Percentiles rank a stretch among this genome's conserved stretches.
Evolutionary conservation across 768 basidiomycete species (phyloP).

Genomic region (Termitomyces sp.): DNA sequence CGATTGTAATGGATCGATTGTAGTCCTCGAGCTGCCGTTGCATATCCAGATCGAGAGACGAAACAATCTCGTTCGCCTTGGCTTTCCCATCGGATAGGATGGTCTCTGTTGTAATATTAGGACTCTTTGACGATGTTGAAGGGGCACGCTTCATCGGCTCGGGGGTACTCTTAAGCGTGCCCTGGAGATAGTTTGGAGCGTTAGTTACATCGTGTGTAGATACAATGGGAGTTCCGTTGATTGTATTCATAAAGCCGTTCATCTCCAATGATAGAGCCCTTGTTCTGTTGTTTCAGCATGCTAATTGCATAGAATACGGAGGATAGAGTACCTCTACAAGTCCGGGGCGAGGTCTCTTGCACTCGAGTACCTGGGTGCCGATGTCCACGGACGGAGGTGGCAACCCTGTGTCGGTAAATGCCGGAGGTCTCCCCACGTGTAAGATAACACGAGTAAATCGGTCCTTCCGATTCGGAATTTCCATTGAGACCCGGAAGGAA

Average conservation of each 20-base stretch:
- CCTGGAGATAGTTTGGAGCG: slow-evolving; percentile 12
- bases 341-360: slow-evolving; percentile 12
- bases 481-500: no score
- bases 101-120: background rate
- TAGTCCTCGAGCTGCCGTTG: slow-evolving; percentile 37
- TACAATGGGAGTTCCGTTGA: slow-evolving; percentile 1
- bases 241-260: slow-evolving; percentile 6
- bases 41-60: slow-evolving; percentile 25
- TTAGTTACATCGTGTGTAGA: slow-evolving; percentile 2
- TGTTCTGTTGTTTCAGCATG: background rate
- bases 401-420: slow-evolving; percentile 5
- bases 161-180: slow-evolving; percentile 5
- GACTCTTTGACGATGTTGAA: slow-evolving; percentile 4
- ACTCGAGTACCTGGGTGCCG: slow-evolving; percentile 12
- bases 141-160: slow-evolving; percentile 6
- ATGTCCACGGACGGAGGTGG: slow-evolving; percentile 13
- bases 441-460: background rate
- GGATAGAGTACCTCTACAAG: slow-evolving; percentile 3
- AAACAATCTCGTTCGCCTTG: background rate
- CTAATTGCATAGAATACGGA: background rate
- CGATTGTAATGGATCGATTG: slow-evolving; percentile 54
- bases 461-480: background rate
- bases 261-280: background rate
- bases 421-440: slow-evolving; percentile 9
- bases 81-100: background rate